Base-by-base conservation (phyloP, 805 yeast species). In the Zygosaccharomyces bisporus region DNA sequence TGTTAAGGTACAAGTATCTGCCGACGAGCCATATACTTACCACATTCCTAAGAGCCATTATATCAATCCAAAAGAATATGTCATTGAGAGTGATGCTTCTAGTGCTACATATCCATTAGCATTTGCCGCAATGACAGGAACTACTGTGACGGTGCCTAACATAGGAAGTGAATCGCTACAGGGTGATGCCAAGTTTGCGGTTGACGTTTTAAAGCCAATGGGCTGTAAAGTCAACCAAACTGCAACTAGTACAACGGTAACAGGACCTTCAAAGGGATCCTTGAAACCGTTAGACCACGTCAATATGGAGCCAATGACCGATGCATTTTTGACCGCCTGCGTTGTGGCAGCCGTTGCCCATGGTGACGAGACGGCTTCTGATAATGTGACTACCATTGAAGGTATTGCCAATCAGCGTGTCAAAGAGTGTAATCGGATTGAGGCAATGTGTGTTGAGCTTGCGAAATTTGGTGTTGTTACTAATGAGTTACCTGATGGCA, bases 261-360 rank as follows among this genome's bases (percentile, higher is more conserved):
- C 83, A 33, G 98, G 97, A 38, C 96, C 97, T 4, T 72, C 84
- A 14, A 67, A 68, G 30, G 95, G 95, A 12, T 48, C 66, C 0
- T 73, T 93, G 52, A 76, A 73, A 57, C 86, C 95, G 5, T 71
- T 93, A 51, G 71, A 80, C 9, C 76, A 72, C 50, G 83, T 93
- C 45, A 97, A 93, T 63, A 93, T 93, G 99, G 99, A 93, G 69
- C 98, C 99, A 43, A 93, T 93, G 99, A 93, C 99, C 0, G 99
- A 93, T 67, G 99, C 99, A 0, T 93, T 93, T 64, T 72, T 93
- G 58, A 93, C 99, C 12, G 99, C 99, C 0, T 79, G 95, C 43
- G 97, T 93, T 9, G 95, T 89, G 14, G 99, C 98, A 25, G 96
- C 99, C n/a, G 76, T 86, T 33, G 95, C 96, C 3, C 71, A 73